Evolutionary conservation across 306 rosid species (phyloP).

Genomic region (Inga oerstediana): DNA sequence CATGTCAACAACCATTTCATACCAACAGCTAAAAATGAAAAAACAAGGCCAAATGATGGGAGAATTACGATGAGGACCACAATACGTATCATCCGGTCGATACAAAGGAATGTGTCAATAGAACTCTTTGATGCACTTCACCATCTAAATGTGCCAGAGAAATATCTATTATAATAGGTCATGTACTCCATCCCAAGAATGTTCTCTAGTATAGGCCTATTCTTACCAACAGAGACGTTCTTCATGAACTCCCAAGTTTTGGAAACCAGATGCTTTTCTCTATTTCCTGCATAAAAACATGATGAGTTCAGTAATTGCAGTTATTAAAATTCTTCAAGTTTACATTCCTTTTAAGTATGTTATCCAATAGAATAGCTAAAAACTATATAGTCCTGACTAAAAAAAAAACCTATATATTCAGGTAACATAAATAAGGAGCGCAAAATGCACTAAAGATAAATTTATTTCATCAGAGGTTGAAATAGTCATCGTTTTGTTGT

Average conservation of each 20-base stretch:
- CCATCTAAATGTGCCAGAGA: no score
- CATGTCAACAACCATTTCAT: no score
- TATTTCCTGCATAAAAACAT: slow-evolving; percentile 56
- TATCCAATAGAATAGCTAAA: neutral
- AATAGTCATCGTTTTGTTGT: neutral
- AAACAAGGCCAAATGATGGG: no score
- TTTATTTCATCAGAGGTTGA: neutral
- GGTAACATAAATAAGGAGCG: neutral
- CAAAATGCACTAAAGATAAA: neutral
- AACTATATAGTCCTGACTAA: neutral
- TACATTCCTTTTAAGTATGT: neutral
- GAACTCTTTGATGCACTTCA: slow-evolving; percentile 83
- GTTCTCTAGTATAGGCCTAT: no score
- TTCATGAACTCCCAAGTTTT: slow-evolving; percentile 56
- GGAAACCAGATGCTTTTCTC: slow-evolving; percentile 52
- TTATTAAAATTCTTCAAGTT: slow-evolving; percentile 18
- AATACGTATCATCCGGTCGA: slow-evolving; percentile 59
- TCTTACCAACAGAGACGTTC: no score
- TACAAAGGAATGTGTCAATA: slow-evolving; percentile 82
- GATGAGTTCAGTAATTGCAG: slow-evolving; percentile 25
- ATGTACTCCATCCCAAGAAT: no score
- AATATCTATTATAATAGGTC: no score
- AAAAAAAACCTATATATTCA: neutral
- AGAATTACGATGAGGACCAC: slow-evolving; percentile 74
- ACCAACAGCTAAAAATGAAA: no score